Conservation (phyloP, 129 eudicot species). For the Ambrosia artemisiifolia region DNA sequence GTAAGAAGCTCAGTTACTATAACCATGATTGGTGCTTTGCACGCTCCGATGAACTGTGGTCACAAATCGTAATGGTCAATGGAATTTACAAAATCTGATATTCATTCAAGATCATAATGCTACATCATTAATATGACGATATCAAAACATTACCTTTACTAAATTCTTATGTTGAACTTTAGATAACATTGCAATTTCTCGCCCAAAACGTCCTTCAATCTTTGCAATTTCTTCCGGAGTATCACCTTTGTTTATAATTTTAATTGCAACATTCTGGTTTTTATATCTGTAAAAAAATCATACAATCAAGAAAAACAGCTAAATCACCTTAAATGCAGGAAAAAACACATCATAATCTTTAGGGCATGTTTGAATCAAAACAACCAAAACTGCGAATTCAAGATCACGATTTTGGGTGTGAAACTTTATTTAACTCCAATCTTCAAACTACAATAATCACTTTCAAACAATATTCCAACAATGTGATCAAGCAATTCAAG, state of each 20-base stretch:
- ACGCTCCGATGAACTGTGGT: conserved; percentile 84
- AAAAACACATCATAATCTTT: background rate
- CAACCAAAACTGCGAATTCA: background rate
- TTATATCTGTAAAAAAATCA: conserved; percentile 50
- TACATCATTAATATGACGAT: background rate
- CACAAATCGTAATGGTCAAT: background rate
- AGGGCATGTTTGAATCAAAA: background rate
- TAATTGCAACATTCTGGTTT: conserved; percentile 82
- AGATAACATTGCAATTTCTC: conserved; percentile 92
- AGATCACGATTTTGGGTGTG: background rate
- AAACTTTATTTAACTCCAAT: background rate
- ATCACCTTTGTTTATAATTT: conserved; percentile 76
- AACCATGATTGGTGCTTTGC: conserved; percentile 86
- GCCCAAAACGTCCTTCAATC: conserved; percentile 69
- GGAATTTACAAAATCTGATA: background rate
- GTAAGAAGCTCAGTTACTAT: conserved; percentile 80
- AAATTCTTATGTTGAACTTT: conserved; percentile 84
- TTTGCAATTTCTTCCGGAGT: conserved; percentile 82
- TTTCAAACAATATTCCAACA: background rate
- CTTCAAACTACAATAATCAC: background rate
- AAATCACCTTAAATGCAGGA: background rate
- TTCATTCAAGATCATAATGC: conserved; percentile 1
- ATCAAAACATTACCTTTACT: conserved; percentile 61
- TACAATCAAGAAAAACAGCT: conserved; percentile 17
- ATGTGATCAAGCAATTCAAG: conserved; percentile 8